Base-by-base conservation (phyloP, 768 basidiomycete species). In the Lactarius vividus region DNA sequence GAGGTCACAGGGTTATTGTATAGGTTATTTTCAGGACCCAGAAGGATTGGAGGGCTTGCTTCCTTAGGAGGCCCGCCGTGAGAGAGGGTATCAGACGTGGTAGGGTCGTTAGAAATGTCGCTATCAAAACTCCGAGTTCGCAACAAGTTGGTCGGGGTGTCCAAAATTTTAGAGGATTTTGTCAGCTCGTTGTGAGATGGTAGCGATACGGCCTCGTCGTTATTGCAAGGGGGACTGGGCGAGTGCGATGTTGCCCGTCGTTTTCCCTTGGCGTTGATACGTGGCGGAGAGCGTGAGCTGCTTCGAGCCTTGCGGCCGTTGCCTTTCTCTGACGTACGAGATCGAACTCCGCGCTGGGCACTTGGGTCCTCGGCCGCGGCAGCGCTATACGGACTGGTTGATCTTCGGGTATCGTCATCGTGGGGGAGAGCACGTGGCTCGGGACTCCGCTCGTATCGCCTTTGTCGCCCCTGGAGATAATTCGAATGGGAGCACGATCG, bases 401-500 rank as follows among this genome's bases (percentile, higher is more conserved):
- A 46, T 13, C 29, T 3, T 28, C 46, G 39, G 54, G 31, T 10
- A 28, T 35, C 28, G 23, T 53, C 57, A 53, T 57, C 57, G 44
- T 16, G 31, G 2, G 18, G 53, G 26, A 26, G 18, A 35, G 31
- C 15, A 6, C 18, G 42, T n/a, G 35, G 31, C 18, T 10, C 20
- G 6, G 40, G 61, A 46, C 40, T 59, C 23, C 13, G 57, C 33
- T 55, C 40, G 23, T 31, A 28, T 53, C 57, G 31, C 40, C 61
- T 16, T 44, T 53, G 52, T 28, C 52, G 39, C 44, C 20, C 53
- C 8, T 61, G 46, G 28, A 79, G 74, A 64, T 63, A 56, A 16
- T 69, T 65, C 18, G 61, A 68, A 37, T 61, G 63, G 0, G 56
- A 29, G 33, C 40, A 29, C 23, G 52, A 57, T 62, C 15, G 57